These are phyloP conservation scores for Suillus weaverae DNA, from an alignment of 768 basidiomycete species.

Conservation along the genomic window DNA sequence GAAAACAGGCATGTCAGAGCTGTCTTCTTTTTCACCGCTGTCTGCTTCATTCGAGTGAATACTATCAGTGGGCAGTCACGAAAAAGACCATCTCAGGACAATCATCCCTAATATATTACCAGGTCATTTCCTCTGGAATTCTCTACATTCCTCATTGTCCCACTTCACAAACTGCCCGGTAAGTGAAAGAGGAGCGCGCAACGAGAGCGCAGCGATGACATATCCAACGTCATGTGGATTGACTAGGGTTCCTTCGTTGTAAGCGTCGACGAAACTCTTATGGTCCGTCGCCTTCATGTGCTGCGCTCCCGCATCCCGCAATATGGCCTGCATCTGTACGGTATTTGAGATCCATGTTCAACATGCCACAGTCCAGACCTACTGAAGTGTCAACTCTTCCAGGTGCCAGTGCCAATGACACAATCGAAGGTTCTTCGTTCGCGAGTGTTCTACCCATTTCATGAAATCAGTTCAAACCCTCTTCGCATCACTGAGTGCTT, in stretches of 20 bases:
- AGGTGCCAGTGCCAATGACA: slow-evolving; percentile 77
- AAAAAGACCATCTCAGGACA: too few species aligned
- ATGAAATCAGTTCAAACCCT: slow-evolving; percentile 9
- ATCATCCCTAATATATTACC: background rate
- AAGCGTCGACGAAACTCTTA: slow-evolving; percentile 54
- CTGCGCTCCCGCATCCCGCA: slow-evolving; percentile 52
- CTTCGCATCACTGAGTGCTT: slow-evolving; percentile 2
- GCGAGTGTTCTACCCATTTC: slow-evolving; percentile 67
- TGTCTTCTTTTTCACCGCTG: too few species aligned
- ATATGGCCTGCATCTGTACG: slow-evolving; percentile 65
- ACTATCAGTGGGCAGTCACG: too few species aligned
- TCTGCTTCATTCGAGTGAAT: too few species aligned
- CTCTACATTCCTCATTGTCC: slow-evolving; percentile 68
- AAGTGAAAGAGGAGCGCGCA: slow-evolving; percentile 60
- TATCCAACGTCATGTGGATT: slow-evolving; percentile 73
- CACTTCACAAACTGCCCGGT: slow-evolving; percentile 82
- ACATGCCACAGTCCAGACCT: slow-evolving; percentile 20
- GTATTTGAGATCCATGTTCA: slow-evolving; percentile 3
- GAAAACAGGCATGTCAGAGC: too few species aligned
- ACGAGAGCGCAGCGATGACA: slow-evolving; percentile 74
- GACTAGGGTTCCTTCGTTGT: slow-evolving; percentile 69
- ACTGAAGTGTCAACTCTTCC: slow-evolving; percentile 87
- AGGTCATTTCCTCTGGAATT: slow-evolving; percentile 43
- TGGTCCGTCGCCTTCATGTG: slow-evolving; percentile 59
- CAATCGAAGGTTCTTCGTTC: slow-evolving; percentile 76